phyloP scores from a whole-genome alignment of 257 asterid species.

The Pogostemon cablin region DNA sequence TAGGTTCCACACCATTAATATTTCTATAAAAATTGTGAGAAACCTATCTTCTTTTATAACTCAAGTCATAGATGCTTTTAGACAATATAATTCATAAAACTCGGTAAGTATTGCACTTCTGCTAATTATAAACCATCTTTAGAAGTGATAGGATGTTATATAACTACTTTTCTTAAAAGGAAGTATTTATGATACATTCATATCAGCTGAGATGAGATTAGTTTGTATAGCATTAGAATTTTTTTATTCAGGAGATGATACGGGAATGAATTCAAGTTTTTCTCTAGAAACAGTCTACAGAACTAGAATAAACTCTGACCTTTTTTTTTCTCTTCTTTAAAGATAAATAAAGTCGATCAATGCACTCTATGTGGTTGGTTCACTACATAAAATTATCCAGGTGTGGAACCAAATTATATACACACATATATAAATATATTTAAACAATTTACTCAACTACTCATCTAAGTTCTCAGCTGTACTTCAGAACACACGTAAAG shows the following conservation, averaged over 20 bases:
- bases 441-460: conserved; percentile 15
- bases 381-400: conserved; percentile 15
- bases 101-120: not conserved
- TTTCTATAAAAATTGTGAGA: conserved; percentile 12
- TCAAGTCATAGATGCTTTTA: conserved; percentile 13
- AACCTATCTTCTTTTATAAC: conserved; percentile 3
- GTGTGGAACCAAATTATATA: not conserved
- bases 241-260: not conserved
- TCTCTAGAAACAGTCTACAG: conserved; percentile 1
- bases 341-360: conserved; percentile 6
- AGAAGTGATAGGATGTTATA: conserved; percentile 17
- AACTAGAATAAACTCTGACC: not conserved
- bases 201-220: too few species aligned
- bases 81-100: not conserved
- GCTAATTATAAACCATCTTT: not conserved
- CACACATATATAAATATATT: too few species aligned
- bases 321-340: not conserved
- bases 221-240: not conserved
- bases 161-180: not conserved
- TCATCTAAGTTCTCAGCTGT: not conserved
- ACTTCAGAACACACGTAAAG: conserved; percentile 21
- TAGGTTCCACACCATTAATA: conserved; percentile 6
- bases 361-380: conserved; percentile 15
- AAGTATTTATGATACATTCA: too few species aligned
- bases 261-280: conserved; percentile 5